Base-by-base conservation (phyloP, 2,329 filamentous ascomycete species). In the Paecilomyces dactylethromorphus region DNA sequence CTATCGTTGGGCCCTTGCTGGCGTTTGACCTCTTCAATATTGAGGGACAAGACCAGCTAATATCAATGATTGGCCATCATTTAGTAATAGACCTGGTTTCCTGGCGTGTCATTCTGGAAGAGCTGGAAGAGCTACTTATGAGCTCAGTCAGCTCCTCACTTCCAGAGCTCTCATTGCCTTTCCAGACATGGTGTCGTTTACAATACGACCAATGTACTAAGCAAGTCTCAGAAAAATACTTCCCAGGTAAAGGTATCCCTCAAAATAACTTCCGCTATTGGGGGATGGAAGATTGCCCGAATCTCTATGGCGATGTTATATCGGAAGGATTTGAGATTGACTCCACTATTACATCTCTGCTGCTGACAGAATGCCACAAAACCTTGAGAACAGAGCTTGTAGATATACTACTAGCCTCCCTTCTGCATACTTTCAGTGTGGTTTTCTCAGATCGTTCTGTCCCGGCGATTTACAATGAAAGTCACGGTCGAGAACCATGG, bases 401-500 rank as follows among this genome's bases (percentile, higher is more conserved):
- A 18, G 74, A 76, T 45, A 56, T 76, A 7, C 66, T 76, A 33
- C 64, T 75, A 2, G 60, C 75, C 67, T 62, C 75, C 26, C 59
- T 74, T 72, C 53, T 78, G 60, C 59, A 80, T 55, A 76, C 79
- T 0, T 81, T 81, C 64, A 72, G 71, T 2, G 69, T 70, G 18
- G 70, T 72, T 0, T 82, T 82, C 59, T 63, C 66, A 0, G 75
- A 79, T 53, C 69, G 79, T 21, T 32, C 68, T 1, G 62, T 74
- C 1, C 74, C 78, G 3, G 72, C 75, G 0, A 75, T 81, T 51
- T 78, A 77, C 62, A 81, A 79, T 26, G 79, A 81, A 65, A 78
- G 78, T 0, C 79, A 81, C 53, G 79, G 79, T 7, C 69, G 79
- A 45, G 78, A 81, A 63, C 68, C 74, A 0, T 81, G 78, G 71